phyloP scores from a whole-genome alignment of 148 eudicot species.

The Simmondsia chinensis region DNA sequence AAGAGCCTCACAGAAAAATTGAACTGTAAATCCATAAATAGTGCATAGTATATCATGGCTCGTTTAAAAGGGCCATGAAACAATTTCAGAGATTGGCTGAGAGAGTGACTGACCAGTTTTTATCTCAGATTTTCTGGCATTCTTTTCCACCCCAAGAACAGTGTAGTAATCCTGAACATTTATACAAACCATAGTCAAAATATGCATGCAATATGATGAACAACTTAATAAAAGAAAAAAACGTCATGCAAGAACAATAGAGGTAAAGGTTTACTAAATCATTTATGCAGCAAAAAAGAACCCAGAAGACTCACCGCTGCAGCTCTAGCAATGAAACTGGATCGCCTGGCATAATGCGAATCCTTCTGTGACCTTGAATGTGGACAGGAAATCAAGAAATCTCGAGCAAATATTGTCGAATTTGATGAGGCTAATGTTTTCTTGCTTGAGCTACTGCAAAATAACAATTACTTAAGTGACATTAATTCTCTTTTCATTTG shows the following conservation, averaged over 20 bases:
- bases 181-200: slow-evolving; percentile 1
- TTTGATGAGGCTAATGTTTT: slow-evolving; percentile 39
- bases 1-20: too few relatives aligned
- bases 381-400: slow-evolving; percentile 24
- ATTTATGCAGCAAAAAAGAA: slow-evolving; percentile 7
- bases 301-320: slow-evolving; percentile 38
- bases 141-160: slow-evolving; percentile 73
- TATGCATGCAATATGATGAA: neutral
- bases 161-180: slow-evolving; percentile 67
- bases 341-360: slow-evolving; percentile 28
- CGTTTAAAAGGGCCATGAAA: neutral
- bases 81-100: neutral
- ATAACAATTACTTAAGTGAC: neutral
- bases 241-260: neutral
- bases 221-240: slow-evolving; percentile 1
- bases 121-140: slow-evolving; percentile 75
- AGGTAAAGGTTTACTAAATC: too few relatives aligned
- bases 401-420: slow-evolving; percentile 49
- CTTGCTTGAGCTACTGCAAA: slow-evolving; percentile 47
- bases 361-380: slow-evolving; percentile 20
- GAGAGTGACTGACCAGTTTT: slow-evolving; percentile 56
- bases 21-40: too few relatives aligned
- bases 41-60: too few relatives aligned
- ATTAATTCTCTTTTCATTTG: neutral
- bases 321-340: slow-evolving; percentile 66